Conservation (phyloP, 495 filamentous ascomycete genomes). For the Schizothecium vesticola region DNA sequence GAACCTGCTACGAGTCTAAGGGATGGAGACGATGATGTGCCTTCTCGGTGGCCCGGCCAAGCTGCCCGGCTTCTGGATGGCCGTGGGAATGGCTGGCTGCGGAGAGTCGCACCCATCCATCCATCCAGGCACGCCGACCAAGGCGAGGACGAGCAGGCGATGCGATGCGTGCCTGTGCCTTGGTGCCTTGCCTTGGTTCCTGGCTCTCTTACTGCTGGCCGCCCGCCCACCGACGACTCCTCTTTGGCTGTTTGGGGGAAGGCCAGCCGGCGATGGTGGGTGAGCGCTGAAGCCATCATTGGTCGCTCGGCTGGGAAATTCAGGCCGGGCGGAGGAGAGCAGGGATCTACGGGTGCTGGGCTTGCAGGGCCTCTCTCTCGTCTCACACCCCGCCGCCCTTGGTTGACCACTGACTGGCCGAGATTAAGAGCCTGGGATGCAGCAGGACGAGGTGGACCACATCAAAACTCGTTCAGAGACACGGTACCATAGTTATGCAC, state of each 20-base stretch:
- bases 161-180: slow-evolving; percentile 8
- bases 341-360: slow-evolving; percentile 30
- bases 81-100: slow-evolving; percentile 11
- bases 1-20: not conserved
- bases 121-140: no score
- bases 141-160: slow-evolving; percentile 14
- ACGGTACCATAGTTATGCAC: slow-evolving; percentile 30
- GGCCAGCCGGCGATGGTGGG: slow-evolving; percentile 19
- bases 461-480: slow-evolving; percentile 28
- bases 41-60: not conserved
- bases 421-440: slow-evolving; percentile 26
- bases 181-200: slow-evolving; percentile 5
- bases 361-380: slow-evolving; percentile 22
- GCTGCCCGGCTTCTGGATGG: not conserved
- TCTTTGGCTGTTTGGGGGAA: slow-evolving; percentile 3
- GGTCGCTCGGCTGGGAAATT: slow-evolving; percentile 34
- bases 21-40: not conserved
- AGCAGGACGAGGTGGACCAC: slow-evolving; percentile 22
- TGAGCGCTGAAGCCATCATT: slow-evolving; percentile 27
- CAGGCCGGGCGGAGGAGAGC: slow-evolving; percentile 30
- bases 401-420: slow-evolving; percentile 26
- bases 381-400: slow-evolving; percentile 15
- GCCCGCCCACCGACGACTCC: not conserved
- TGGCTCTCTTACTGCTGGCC: not conserved
- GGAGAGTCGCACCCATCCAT: slow-evolving; percentile 21